Evolutionary conservation across 225 moss, liverwort and hornwort species (phyloP).

Genomic region (Ulota crispa): DNA sequence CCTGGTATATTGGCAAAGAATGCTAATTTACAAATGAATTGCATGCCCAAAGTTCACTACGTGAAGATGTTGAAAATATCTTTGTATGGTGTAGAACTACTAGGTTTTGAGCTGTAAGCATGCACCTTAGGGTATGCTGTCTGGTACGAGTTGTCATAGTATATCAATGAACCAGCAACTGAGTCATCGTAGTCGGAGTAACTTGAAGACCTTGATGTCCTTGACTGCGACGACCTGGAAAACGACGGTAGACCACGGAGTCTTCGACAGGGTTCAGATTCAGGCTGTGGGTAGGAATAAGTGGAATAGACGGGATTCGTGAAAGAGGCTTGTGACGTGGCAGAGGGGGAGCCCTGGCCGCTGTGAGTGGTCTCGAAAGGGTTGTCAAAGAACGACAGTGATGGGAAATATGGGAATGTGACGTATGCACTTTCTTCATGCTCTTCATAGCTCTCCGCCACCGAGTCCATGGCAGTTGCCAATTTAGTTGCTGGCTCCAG

Average conservation of each 20-base stretch:
- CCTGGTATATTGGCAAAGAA: slow-evolving; percentile 15
- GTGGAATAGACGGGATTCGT: slow-evolving; percentile 38
- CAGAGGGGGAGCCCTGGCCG: slow-evolving; percentile 1
- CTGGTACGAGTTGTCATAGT: slow-evolving; percentile 27
- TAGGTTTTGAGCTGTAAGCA: slow-evolving; percentile 15
- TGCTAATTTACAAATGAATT: slow-evolving; percentile 17
- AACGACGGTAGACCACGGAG: slow-evolving; percentile 20
- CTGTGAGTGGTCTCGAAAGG: slow-evolving; percentile 37
- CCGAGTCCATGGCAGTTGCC: slow-evolving; percentile 13
- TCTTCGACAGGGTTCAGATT: slow-evolving; percentile 32
- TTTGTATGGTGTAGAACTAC: slow-evolving; percentile 17
- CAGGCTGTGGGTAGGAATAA: slow-evolving; percentile 34
- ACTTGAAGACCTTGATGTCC: slow-evolving; percentile 18
- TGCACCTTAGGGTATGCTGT: slow-evolving; percentile 17
- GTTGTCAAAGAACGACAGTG: slow-evolving; percentile 44
- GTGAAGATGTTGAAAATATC: slow-evolving; percentile 54
- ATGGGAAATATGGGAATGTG: slow-evolving; percentile 47
- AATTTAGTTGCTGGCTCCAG: neutral
- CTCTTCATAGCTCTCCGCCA: slow-evolving; percentile 22
- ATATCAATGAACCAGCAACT: slow-evolving; percentile 15
- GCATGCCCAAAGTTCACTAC: slow-evolving; percentile 3
- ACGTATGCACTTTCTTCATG: slow-evolving; percentile 44
- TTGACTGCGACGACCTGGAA: slow-evolving; percentile 26
- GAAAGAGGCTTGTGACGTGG: slow-evolving; percentile 22
- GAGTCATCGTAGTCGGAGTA: slow-evolving; percentile 19